phyloP scores from a whole-genome alignment of 257 asterid species.

The Echium plantagineum region DNA sequence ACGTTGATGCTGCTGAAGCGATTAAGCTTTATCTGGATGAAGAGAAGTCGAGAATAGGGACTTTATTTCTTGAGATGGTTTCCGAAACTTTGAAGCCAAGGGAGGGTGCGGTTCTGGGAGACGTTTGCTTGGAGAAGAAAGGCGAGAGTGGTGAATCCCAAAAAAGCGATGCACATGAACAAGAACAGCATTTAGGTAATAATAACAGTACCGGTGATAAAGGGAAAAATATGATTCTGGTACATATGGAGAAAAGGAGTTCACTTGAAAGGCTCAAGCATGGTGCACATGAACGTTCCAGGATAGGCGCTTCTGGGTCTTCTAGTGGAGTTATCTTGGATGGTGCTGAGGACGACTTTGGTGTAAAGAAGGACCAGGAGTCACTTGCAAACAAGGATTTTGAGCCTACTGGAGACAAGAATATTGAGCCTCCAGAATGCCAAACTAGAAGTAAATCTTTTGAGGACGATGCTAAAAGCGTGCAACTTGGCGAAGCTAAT shows the following conservation, averaged over 20 bases:
- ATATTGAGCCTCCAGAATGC: constrained; percentile 9
- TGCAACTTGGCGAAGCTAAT: constrained; percentile 14
- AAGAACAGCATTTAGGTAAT: no score
- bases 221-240: no score
- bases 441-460: constrained; percentile 15
- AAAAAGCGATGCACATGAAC: no score
- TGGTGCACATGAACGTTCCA: constrained; percentile 28
- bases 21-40: constrained; percentile 35
- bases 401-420: constrained; percentile 11
- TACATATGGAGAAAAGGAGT: not conserved
- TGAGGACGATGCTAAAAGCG: constrained; percentile 28
- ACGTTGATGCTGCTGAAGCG: constrained; percentile 30
- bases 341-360: constrained; percentile 22
- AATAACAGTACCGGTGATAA: no score
- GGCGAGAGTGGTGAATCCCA: not conserved
- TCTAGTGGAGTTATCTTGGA: constrained; percentile 41
- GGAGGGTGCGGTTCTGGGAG: not conserved
- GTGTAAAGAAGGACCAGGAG: constrained; percentile 26
- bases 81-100: constrained; percentile 21
- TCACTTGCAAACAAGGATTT: constrained; percentile 24
- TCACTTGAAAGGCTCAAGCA: constrained; percentile 27
- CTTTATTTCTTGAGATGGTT: constrained; percentile 61
- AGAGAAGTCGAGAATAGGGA: constrained; percentile 51
- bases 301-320: constrained; percentile 14
- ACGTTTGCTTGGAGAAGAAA: not conserved